Conservation (phyloP, 495 filamentous ascomycete species). For the Talaromyces thailandensis region DNA sequence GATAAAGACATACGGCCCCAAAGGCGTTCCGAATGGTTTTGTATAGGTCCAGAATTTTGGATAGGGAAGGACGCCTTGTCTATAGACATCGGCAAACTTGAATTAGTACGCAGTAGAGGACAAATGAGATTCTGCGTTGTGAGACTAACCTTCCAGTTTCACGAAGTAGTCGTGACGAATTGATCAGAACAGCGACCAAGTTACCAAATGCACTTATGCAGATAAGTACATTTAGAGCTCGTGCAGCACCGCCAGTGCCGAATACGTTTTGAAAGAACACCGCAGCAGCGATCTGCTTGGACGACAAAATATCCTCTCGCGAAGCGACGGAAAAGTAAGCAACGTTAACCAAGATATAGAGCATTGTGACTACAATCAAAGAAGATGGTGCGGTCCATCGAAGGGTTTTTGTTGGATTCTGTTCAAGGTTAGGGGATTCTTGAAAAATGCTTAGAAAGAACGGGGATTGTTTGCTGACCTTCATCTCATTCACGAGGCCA, state of each 20-base stretch:
- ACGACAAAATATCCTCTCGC: conserved; percentile 40
- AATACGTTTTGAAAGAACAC: conserved; percentile 56
- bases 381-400: conserved; percentile 41
- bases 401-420: conserved; percentile 51
- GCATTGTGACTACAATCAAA: conserved; percentile 36
- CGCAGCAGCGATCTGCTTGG: conserved; percentile 45
- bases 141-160: conserved; percentile 44
- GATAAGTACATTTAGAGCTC: conserved; percentile 52
- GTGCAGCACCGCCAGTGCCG: conserved; percentile 37
- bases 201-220: conserved; percentile 57
- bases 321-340: conserved; percentile 53
- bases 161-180: conserved; percentile 47
- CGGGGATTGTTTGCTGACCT: conserved; percentile 29
- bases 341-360: conserved; percentile 55
- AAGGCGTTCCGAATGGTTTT: conserved; percentile 51
- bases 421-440: conserved; percentile 11
- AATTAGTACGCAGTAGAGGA: not conserved
- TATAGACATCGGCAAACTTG: conserved; percentile 10
- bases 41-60: conserved; percentile 57
- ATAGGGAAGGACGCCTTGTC: conserved; percentile 58
- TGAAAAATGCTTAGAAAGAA: conserved; percentile 12
- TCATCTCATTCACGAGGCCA: conserved; percentile 58
- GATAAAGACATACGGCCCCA: conserved; percentile 50
- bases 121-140: not conserved
- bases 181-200: conserved; percentile 49